A percentile compares a stretch with the other conserved stretches of the same genome.
Evolutionary conservation across 345 rosid genomes (phyloP).

Genomic region (Ceriops zippeliana): DNA sequence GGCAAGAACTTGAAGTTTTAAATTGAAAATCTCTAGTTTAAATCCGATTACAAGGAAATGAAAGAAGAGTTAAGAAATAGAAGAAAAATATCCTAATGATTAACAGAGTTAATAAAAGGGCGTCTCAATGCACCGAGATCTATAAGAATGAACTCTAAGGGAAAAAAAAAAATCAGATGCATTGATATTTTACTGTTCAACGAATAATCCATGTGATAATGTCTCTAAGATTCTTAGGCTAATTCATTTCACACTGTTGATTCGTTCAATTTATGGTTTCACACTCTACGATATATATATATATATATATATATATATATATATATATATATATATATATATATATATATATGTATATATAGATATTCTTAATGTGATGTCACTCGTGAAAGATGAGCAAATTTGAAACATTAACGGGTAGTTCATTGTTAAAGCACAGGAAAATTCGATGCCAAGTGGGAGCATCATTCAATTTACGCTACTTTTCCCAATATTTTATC

Average conservation of each 20-base stretch:
- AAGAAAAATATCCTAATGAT: too few relatives aligned
- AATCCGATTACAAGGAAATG: too few relatives aligned
- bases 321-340: not conserved
- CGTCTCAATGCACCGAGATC: too few relatives aligned
- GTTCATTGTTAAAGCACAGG: not conserved
- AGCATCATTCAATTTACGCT: not conserved
- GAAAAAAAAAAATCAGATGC: not conserved
- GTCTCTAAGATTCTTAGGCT: not conserved
- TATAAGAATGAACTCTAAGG: too few relatives aligned
- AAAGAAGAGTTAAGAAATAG: too few relatives aligned
- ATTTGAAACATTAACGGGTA: not conserved
- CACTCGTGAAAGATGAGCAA: not conserved
- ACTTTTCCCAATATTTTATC: not conserved
- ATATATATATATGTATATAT: not conserved
- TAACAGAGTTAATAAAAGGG: too few relatives aligned
- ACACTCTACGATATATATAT: not conserved
- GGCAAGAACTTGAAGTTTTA: too few relatives aligned
- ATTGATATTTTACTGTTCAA: not conserved
- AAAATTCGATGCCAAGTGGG: not conserved
- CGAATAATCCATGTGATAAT: not conserved
- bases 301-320: not conserved
- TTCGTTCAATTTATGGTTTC: constrained; percentile 7
- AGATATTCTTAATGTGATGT: not conserved
- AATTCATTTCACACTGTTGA: not conserved
- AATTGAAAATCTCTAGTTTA: too few relatives aligned